phyloP scores from a whole-genome alignment of 345 rosid genomes.

The Kandelia obovata region DNA sequence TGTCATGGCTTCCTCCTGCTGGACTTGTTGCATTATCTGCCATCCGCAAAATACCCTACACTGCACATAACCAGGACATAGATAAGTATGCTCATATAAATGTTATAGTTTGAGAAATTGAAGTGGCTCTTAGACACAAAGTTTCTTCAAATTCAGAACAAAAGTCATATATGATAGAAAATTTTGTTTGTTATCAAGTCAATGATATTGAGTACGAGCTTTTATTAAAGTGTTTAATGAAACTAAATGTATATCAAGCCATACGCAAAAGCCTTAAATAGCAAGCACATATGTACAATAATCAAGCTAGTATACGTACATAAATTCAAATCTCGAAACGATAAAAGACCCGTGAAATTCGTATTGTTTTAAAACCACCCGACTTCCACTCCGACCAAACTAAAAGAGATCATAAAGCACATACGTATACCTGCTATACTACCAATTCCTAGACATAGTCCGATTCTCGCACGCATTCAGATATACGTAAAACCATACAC shows the following conservation, averaged over 20 bases:
- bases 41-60: conserved; percentile 23
- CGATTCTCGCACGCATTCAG: no score
- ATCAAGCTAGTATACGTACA: not conserved
- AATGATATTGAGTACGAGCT: no score
- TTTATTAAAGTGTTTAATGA: no score
- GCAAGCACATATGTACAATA: not conserved
- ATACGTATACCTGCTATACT: no score
- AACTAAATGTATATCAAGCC: no score
- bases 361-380: no score
- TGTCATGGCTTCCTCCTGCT: conserved; percentile 51
- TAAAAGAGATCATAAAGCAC: no score
- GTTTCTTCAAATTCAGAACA: not conserved
- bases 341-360: no score
- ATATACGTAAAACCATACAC: no score
- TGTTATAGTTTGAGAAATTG: not conserved
- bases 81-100: not conserved
- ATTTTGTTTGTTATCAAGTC: no score
- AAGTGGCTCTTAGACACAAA: not conserved
- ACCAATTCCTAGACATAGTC: no score
- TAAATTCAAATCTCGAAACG: not conserved
- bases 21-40: conserved; percentile 66
- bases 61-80: not conserved
- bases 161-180: not conserved
- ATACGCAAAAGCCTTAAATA: not conserved
- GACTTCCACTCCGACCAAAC: no score